Conservation (phyloP, 768 basidiomycete genomes). For the Cubamyces sp. region DNA sequence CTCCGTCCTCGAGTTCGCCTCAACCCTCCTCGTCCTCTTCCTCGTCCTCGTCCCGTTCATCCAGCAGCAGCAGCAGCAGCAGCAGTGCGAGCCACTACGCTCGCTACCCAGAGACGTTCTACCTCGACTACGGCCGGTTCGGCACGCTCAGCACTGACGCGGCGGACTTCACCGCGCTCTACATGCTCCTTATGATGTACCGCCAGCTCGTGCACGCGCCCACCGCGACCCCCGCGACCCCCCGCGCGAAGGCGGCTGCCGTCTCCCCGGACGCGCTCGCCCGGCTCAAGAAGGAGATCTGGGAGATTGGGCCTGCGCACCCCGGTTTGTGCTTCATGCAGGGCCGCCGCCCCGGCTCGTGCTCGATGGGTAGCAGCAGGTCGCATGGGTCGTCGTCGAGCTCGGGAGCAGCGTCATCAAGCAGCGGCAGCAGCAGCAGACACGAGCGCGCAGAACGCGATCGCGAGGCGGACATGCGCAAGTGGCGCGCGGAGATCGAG, state of each 20-base stretch:
- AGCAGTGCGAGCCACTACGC: slow-evolving; percentile 39
- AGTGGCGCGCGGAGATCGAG: slow-evolving; percentile 59
- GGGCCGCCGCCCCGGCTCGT: slow-evolving; percentile 22
- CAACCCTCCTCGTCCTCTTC: slow-evolving; percentile 61
- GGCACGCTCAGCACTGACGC: slow-evolving; percentile 70
- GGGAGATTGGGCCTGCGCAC: slow-evolving; percentile 64
- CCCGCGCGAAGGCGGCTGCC: slow-evolving; percentile 31
- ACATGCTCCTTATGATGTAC: slow-evolving; percentile 82
- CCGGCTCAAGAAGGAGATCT: slow-evolving; percentile 73
- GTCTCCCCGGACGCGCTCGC: slow-evolving; percentile 55
- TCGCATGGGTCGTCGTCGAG: not conserved
- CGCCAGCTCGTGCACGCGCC: slow-evolving; percentile 70
- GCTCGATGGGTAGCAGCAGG: slow-evolving; percentile 19
- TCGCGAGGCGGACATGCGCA: slow-evolving; percentile 45
- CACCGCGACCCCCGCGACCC: not conserved
- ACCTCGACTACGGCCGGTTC: slow-evolving; percentile 77
- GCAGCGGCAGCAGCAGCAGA: slow-evolving; percentile 4
- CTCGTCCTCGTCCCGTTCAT: slow-evolving; percentile 43
- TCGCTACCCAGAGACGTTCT: slow-evolving; percentile 75
- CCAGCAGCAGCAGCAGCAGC: slow-evolving; percentile 29
- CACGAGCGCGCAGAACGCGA: slow-evolving; percentile 31
- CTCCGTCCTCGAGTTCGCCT: slow-evolving; percentile 10
- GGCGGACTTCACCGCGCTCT: slow-evolving; percentile 71
- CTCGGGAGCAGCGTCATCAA: slow-evolving; percentile 1
- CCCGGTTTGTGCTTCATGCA: slow-evolving; percentile 62